Evolutionary conservation across 2,329 filamentous ascomycete species (phyloP).

Genomic region (Pyrenophora teres): DNA sequence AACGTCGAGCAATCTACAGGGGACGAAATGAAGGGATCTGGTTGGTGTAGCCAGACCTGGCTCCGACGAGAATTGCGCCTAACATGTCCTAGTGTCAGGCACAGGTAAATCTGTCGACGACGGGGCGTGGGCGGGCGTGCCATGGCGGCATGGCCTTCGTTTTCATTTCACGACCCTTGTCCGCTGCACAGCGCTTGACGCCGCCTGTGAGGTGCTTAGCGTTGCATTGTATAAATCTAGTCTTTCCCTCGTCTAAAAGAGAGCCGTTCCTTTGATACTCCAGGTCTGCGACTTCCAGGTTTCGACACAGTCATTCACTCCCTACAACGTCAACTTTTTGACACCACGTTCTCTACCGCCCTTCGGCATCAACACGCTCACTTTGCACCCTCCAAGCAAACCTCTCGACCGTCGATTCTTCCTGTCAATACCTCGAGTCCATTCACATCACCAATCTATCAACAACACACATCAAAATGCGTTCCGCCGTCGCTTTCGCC

Average conservation of each 20-base stretch:
- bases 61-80: slow-evolving; percentile 20
- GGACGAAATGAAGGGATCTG: slow-evolving; percentile 34
- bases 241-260: slow-evolving; percentile 21
- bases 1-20: not conserved
- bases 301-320: slow-evolving; percentile 37
- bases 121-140: slow-evolving; percentile 23
- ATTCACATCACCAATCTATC: slow-evolving; percentile 9
- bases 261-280: slow-evolving; percentile 16
- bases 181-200: slow-evolving; percentile 21
- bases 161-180: slow-evolving; percentile 30
- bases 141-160: slow-evolving; percentile 30
- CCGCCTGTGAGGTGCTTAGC: slow-evolving; percentile 17
- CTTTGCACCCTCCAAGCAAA: slow-evolving; percentile 19
- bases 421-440: slow-evolving; percentile 19
- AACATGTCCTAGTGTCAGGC: slow-evolving; percentile 25
- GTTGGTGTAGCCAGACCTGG: slow-evolving; percentile 25
- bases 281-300: slow-evolving; percentile 46
- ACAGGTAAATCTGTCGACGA: slow-evolving; percentile 34
- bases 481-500: slow-evolving; percentile 26
- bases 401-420: slow-evolving; percentile 25
- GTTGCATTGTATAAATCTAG: slow-evolving; percentile 32
- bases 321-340: slow-evolving; percentile 37
- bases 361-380: slow-evolving; percentile 34
- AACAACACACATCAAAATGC: slow-evolving; percentile 36
- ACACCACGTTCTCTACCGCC: slow-evolving; percentile 40